Conservation (phyloP, 2,329 filamentous ascomycete genomes). For the Grosmannia penicillata region DNA sequence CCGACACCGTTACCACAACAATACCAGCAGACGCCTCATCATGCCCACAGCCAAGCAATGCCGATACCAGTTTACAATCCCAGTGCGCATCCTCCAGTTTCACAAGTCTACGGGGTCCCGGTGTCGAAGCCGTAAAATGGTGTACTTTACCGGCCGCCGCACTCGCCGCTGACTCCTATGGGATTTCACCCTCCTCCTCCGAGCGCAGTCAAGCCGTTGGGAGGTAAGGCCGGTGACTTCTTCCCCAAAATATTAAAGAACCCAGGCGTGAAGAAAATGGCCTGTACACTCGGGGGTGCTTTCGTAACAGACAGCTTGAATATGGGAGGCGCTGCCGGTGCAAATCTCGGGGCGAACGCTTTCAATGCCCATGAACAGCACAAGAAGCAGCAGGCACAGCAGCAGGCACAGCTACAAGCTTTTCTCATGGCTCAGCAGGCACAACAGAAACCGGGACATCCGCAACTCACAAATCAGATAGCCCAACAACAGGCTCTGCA, state of each 20-base stretch:
- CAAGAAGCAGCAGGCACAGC: constrained; percentile 4
- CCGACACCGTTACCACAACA: background rate
- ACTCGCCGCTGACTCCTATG: background rate
- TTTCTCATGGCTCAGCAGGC: background rate
- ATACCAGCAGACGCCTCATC: background rate
- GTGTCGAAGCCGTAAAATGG: too few species aligned
- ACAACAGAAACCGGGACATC: background rate
- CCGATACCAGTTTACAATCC: background rate
- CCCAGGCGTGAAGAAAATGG: constrained; percentile 8
- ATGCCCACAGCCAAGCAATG: constrained; percentile 2
- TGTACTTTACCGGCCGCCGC: background rate
- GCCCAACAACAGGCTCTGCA: background rate
- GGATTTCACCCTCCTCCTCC: background rate
- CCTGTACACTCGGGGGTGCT: constrained; percentile 6
- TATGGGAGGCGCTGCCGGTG: constrained; percentile 4
- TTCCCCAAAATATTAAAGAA: constrained; percentile 10
- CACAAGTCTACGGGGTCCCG: too few species aligned
- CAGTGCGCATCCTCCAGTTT: background rate
- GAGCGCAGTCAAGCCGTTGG: background rate
- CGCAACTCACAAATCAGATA: too few species aligned
- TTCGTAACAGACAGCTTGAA: constrained; percentile 6
- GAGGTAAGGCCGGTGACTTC: background rate
- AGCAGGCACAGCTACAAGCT: background rate
- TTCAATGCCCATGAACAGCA: constrained; percentile 3
- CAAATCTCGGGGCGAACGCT: constrained; percentile 1